These are phyloP conservation scores for Chalara sp. DNA, from an alignment of 2,329 filamentous ascomycete genomes.

Conservation along the genomic window DNA sequence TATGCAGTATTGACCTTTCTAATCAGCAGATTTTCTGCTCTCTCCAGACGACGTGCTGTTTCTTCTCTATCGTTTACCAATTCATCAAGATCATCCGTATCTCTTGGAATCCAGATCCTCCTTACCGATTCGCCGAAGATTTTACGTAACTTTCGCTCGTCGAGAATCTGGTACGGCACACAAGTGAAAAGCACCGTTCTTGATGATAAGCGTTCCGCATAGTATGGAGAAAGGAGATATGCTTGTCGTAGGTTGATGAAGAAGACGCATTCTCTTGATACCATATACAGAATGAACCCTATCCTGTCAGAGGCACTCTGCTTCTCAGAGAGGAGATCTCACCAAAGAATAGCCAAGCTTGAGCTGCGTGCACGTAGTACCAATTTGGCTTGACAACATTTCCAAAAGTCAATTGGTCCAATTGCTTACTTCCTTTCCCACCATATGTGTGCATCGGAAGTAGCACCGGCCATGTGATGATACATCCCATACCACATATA, in stretches of 20 bases:
- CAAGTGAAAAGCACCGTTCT: constrained; percentile 62
- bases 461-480: constrained; percentile 57
- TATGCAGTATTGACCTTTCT: constrained; percentile 49
- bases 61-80: constrained; percentile 53
- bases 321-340: not conserved
- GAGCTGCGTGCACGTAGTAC: constrained; percentile 53
- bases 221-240: constrained; percentile 59
- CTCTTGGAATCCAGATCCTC: constrained; percentile 56
- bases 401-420: constrained; percentile 54
- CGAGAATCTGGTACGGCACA: constrained; percentile 53
- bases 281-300: constrained; percentile 57
- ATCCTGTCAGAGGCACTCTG: constrained; percentile 3
- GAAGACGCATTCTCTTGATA: constrained; percentile 60
- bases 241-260: constrained; percentile 65
- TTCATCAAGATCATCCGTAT: constrained; percentile 51
- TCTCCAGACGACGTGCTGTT: constrained; percentile 55
- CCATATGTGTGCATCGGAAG: constrained; percentile 60
- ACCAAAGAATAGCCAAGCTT: constrained; percentile 57
- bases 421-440: constrained; percentile 42
- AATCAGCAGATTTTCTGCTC: constrained; percentile 57
- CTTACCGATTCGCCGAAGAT: constrained; percentile 58
- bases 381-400: constrained; percentile 46
- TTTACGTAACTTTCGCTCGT: constrained; percentile 47
- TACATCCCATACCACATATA: constrained; percentile 54
- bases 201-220: constrained; percentile 58